Base-by-base conservation (phyloP, 768 basidiomycete species). In the Dentipellis sp. region DNA sequence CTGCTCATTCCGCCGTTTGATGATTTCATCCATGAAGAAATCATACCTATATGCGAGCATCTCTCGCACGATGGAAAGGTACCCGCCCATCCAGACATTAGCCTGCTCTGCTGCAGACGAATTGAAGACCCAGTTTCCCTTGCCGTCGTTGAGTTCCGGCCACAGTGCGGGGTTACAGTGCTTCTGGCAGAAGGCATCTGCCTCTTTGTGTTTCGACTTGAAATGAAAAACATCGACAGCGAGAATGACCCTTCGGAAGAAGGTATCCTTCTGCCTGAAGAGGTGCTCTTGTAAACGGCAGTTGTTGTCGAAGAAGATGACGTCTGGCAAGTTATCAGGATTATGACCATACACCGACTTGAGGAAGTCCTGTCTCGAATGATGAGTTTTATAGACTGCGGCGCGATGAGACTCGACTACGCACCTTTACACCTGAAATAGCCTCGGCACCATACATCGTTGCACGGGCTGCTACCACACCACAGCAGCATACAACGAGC, bases 21-120 rank as follows among this genome's bases (percentile, higher is more conserved):
- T 70, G 68, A 73, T 69, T 49, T 73, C 69, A 57, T 73, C 71
- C 1, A 74, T 58, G 29, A 72, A 72, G 54, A 75, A 75, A 12
- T 71, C 62, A 54, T 70, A 74, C 21, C 66, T 21, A 8, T 58
- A 53, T 0, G 50, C 63, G 5, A 45, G 47, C 74, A 75, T 75
- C 54, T 73, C 74, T 0, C 68, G 61, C 0, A 67, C 58, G n/a
- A 74, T 70, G 0, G 67, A 53, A 0, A 66, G 65, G 57, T 56
- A 66, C 0, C 63, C 59, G 17, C 62, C 63, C 12, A 64, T 22
- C 66, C 66, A 67, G 1, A 54, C 59, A 46, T 67, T 67, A 9
- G 58, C 54, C 57, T 61, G 55, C 53, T 67, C 66, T 17, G 65
- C 65, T 11, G 59, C 58, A 17, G 66, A 67, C 5, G 64, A 63